Evolutionary conservation across 192 early-diverging fungal species (phyloP).

Genomic region (Coemansia sp.): DNA sequence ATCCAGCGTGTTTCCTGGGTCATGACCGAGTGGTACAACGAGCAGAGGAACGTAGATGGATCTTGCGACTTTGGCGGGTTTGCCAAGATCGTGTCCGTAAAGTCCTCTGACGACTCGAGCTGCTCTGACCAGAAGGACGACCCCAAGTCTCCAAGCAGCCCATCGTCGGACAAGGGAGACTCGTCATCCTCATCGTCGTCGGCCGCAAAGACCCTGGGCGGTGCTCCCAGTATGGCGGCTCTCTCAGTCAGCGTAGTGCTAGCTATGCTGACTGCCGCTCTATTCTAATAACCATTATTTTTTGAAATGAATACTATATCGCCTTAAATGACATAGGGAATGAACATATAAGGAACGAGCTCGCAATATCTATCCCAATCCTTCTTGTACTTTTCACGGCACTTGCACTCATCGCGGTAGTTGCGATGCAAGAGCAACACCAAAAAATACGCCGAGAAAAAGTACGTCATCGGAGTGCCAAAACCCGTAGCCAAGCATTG

Average conservation of each 20-base stretch:
- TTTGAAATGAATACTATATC: not conserved
- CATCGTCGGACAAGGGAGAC: not conserved
- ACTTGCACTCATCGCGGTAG: conserved; percentile 88
- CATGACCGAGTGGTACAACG: conserved; percentile 55
- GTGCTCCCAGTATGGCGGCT: conserved; percentile 7
- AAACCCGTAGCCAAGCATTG: conserved; percentile 92
- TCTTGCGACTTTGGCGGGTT: conserved; percentile 60
- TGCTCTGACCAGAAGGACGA: conserved; percentile 47
- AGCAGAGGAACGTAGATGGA: conserved; percentile 36
- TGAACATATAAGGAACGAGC: conserved; percentile 81
- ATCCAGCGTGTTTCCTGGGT: conserved; percentile 55
- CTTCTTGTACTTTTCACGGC: conserved; percentile 88
- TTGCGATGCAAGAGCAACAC: conserved; percentile 90
- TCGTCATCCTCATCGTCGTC: not conserved
- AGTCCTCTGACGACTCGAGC: conserved; percentile 33
- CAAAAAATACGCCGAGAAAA: conserved; percentile 92
- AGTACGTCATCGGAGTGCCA: conserved; percentile 81
- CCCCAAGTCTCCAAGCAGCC: not conserved
- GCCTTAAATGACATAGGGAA: conserved; percentile 72
- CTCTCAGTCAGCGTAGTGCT: conserved; percentile 13
- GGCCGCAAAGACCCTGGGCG: conserved; percentile 1
- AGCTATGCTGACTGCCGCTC: conserved; percentile 11
- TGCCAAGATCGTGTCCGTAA: conserved; percentile 27
- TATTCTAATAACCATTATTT: conserved; percentile 15
- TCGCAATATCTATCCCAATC: conserved; percentile 91